A percentile compares a stretch with the other conserved stretches of the same genome.
These are phyloP conservation scores for Cercospora janseana DNA, from an alignment of 2,329 filamentous ascomycete species.

Conservation along the genomic window DNA sequence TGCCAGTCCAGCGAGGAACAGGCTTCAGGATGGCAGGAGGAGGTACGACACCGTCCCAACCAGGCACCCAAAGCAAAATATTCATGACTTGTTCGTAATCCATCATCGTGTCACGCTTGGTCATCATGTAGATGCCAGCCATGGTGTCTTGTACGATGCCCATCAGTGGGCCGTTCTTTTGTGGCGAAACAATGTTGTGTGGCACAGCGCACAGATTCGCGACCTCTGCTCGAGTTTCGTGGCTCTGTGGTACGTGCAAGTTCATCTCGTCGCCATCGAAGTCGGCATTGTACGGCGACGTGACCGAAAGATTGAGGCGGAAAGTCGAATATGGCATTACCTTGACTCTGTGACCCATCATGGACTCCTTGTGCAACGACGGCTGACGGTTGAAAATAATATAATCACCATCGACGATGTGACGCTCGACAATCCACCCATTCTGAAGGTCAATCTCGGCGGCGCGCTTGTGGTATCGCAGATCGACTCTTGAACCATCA, in stretches of 20 bases:
- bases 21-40: slow-evolving; percentile 93
- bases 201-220: slow-evolving; percentile 96
- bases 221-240: slow-evolving; percentile 93
- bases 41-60: slow-evolving; percentile 94
- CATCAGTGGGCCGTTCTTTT: slow-evolving; percentile 96
- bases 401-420: slow-evolving; percentile 92
- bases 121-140: slow-evolving; percentile 95
- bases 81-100: slow-evolving; percentile 93
- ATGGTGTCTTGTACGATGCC: slow-evolving; percentile 98
- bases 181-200: slow-evolving; percentile 95
- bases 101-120: slow-evolving; percentile 85
- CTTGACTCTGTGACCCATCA: slow-evolving; percentile 98
- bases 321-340: slow-evolving; percentile 99
- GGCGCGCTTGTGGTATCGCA: slow-evolving; percentile 87
- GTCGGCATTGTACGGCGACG: slow-evolving; percentile 98
- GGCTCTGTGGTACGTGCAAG: slow-evolving; percentile 95
- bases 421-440: slow-evolving; percentile 97
- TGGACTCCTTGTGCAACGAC: slow-evolving; percentile 98
- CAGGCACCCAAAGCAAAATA: slow-evolving; percentile 92
- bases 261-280: slow-evolving; percentile 99
- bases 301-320: slow-evolving; percentile 93
- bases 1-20: slow-evolving; percentile 91
- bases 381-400: slow-evolving; percentile 99
- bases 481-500: slow-evolving; percentile 89
- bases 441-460: slow-evolving; percentile 85